A percentile compares a stretch with the other conserved stretches of the same genome.
phyloP scores from a whole-genome alignment of 768 basidiomycete species.

The Cubamyces sp. region DNA sequence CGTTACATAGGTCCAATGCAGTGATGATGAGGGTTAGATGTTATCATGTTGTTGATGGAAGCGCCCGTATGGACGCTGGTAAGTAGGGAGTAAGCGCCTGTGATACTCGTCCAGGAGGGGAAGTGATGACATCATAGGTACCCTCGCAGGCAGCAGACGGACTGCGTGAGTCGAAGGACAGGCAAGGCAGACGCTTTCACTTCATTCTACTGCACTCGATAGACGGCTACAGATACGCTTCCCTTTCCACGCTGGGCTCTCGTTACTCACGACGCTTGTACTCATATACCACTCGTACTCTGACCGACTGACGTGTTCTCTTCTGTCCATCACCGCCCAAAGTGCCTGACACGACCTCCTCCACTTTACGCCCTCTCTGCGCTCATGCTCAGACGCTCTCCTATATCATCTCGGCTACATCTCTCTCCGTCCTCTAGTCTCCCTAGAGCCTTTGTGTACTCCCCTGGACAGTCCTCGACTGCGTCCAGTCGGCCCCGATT shows the following conservation, averaged over 20 bases:
- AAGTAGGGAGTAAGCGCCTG: too few species aligned
- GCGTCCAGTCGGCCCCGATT: not conserved
- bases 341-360: slow-evolving; percentile 10
- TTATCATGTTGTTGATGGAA: too few species aligned
- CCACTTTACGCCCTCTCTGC: not conserved
- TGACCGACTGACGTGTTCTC: slow-evolving; percentile 1
- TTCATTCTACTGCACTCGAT: not conserved
- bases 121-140: not conserved
- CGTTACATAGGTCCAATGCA: too few species aligned
- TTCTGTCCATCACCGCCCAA: not conserved
- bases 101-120: too few species aligned
- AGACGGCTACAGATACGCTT: not conserved
- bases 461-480: too few species aligned
- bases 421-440: slow-evolving; percentile 1
- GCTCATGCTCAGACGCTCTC: slow-evolving; percentile 24
- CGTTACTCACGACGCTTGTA: not conserved
- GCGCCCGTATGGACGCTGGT: too few species aligned
- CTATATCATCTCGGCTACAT: slow-evolving; percentile 2
- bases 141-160: not conserved
- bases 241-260: not conserved
- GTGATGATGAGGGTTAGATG: too few species aligned
- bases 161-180: not conserved
- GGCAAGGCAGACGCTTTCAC: not conserved
- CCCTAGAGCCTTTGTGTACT: not conserved
- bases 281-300: not conserved